These are phyloP conservation scores for Populus hybrid DNA, from an alignment of 441 rosid species.

Conservation along the genomic window DNA sequence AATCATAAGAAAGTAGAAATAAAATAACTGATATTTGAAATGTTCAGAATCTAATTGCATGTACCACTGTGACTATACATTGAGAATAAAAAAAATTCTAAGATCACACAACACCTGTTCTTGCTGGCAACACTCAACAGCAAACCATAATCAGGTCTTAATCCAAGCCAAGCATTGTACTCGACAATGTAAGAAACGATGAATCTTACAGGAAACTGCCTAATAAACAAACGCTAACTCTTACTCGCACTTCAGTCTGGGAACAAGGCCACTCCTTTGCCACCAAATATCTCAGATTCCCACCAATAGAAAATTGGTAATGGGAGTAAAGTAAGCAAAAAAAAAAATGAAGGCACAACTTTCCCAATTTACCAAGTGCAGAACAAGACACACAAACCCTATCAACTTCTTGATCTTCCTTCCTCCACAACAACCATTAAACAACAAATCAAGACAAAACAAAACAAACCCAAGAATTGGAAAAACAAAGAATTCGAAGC, in stretches of 20 bases:
- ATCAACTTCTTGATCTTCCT: not conserved
- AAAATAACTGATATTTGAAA: not conserved
- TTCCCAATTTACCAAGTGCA: conserved; percentile 13
- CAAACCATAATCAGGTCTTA: not conserved
- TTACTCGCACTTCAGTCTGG: not conserved
- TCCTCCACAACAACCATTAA: not conserved
- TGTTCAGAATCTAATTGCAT: not conserved
- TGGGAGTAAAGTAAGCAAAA: not conserved
- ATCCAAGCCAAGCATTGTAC: not conserved
- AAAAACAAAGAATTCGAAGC: not conserved
- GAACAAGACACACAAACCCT: not conserved
- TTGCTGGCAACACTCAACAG: not conserved
- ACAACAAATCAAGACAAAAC: not conserved
- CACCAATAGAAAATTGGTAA: not conserved
- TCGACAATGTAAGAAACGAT: not conserved
- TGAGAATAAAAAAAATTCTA: not conserved
- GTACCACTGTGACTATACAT: not conserved
- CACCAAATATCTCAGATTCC: not conserved
- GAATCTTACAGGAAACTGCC: conserved; percentile 6
- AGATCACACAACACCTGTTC: not conserved
- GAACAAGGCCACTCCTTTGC: not conserved
- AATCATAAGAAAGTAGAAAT: not conserved
- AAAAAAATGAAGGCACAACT: not conserved
- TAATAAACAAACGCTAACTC: conserved; percentile 10
- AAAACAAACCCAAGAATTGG: not conserved